Evolutionary conservation across 108 stramenopile genomes (phyloP), one percentile per base, ranked within the genome.

Genomic region (Pseudonitzschia delicatissima): DNA sequence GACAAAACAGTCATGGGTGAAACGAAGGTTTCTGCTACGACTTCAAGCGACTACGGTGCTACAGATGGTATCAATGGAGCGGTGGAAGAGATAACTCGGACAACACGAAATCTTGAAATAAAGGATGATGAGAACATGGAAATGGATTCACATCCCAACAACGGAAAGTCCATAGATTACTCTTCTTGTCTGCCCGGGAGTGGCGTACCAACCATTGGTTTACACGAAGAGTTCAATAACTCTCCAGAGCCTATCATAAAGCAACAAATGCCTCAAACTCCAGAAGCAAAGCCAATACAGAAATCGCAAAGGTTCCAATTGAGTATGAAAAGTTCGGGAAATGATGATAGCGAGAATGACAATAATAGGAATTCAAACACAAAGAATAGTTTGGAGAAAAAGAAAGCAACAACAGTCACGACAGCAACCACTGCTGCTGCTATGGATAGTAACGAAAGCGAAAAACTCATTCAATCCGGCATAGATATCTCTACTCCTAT

Each of bases 221-320:
- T 55, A 29, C 53, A 55, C 53, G 68, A 69, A 44, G 57, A 60
- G 6, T 69, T 69, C 21, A 42, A 69, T 33, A 60, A 60, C 29
- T 69, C 68, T 18, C 68, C 68, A 13, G 68, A 69, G 21, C 68
- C 68, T 34, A 23, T 60, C 21, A 57, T 45, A 20, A 17, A 25
- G 3, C 58, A 59, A 23, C 28, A 6, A 26, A 9, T 15, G 37
- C 55, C 9, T 28, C 35, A 40, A 45, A 7, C 57, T 6, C 25
- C 0, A 64, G 44, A 5, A 45, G 29, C 59, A 31, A 26, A 20
- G 2, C 18, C 37, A n/a, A 23, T 36, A 32, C 32, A 60, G 28
- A 11, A 55, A 18, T 33, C 37, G n/a, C 62, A 72, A 0, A 61
- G 53, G 5, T 62, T 48, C n/a, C 64, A 51, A 20, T 23, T 40